phyloP scores from a whole-genome alignment of 2,329 filamentous ascomycete genomes.

The Monilinia aucupariae region DNA sequence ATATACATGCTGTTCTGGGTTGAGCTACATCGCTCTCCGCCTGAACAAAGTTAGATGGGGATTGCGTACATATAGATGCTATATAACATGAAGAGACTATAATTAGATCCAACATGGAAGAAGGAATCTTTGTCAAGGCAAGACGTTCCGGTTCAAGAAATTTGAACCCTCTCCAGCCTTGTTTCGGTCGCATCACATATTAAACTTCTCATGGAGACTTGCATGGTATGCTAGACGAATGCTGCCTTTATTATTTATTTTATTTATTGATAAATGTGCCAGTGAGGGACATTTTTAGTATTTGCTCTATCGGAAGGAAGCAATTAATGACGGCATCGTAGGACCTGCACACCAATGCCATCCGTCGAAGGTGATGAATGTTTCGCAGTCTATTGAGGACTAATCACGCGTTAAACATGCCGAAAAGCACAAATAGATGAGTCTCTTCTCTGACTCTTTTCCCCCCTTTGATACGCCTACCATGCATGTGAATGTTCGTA shows the following conservation, averaged over 20 bases:
- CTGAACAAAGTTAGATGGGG: neutral
- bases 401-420: constrained; percentile 27
- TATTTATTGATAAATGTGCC: constrained; percentile 6
- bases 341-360: constrained; percentile 40
- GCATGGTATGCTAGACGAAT: neutral
- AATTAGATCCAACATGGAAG: neutral
- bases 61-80: neutral
- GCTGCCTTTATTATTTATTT: constrained; percentile 14
- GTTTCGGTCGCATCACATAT: neutral
- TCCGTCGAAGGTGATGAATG: constrained; percentile 30
- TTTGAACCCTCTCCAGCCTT: neutral
- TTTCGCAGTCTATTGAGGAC: constrained; percentile 33
- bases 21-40: neutral
- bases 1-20: neutral
- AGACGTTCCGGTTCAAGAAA: neutral
- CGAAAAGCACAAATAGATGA: constrained; percentile 31
- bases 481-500: constrained; percentile 34
- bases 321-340: constrained; percentile 41
- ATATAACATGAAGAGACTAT: neutral
- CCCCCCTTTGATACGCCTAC: constrained; percentile 29
- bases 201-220: neutral
- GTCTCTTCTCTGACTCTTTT: constrained; percentile 27
- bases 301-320: constrained; percentile 20
- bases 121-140: neutral
- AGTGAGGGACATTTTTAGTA: constrained; percentile 3